These are phyloP conservation scores for Yamadazyma blattariae DNA, from an alignment of 1,139 yeast genomes.

Conservation along the genomic window DNA sequence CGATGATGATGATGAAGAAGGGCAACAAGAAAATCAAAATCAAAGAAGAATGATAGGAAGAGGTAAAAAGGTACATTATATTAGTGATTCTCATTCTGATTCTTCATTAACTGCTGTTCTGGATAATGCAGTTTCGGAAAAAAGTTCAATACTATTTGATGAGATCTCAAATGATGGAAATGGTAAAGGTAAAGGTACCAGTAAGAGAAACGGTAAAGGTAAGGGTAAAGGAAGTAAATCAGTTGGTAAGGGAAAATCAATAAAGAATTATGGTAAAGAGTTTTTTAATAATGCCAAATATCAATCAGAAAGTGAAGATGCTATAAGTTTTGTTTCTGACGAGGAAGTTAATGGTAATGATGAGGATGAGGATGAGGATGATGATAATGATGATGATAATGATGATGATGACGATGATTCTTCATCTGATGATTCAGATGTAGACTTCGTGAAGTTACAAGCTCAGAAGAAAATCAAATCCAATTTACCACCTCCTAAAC, in stretches of 20 bases:
- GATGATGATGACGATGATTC: conserved; percentile 26
- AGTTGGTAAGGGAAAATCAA: conserved; percentile 7
- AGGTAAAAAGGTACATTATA: conserved; percentile 2
- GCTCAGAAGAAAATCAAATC: conserved; percentile 62
- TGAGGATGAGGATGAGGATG: conserved; percentile 5
- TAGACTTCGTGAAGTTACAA: conserved; percentile 68
- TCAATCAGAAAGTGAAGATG: conserved; percentile 4
- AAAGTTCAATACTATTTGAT: conserved; percentile 7
- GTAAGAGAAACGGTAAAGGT: conserved; percentile 10
- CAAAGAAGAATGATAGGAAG: not conserved
- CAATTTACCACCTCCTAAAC: conserved; percentile 32
- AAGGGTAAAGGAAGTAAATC: conserved; percentile 12
- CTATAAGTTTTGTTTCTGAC: conserved; percentile 4
- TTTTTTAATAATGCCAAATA: conserved; percentile 3
- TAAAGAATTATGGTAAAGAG: conserved; percentile 11
- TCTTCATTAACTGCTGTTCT: conserved; percentile 44
- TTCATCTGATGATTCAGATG: conserved; percentile 59
- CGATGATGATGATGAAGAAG: conserved; percentile 16
- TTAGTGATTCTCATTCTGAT: conserved; percentile 23
- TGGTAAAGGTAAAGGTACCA: not conserved
- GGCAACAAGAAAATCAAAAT: not conserved
- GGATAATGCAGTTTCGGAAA: conserved; percentile 26
- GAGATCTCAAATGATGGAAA: conserved; percentile 1
- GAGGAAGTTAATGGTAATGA: conserved; percentile 20
- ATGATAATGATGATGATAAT: conserved; percentile 23